These are phyloP conservation scores for Blepharisma stoltei DNA, from an alignment of 73 alveolate species.

Conservation along the genomic window DNA sequence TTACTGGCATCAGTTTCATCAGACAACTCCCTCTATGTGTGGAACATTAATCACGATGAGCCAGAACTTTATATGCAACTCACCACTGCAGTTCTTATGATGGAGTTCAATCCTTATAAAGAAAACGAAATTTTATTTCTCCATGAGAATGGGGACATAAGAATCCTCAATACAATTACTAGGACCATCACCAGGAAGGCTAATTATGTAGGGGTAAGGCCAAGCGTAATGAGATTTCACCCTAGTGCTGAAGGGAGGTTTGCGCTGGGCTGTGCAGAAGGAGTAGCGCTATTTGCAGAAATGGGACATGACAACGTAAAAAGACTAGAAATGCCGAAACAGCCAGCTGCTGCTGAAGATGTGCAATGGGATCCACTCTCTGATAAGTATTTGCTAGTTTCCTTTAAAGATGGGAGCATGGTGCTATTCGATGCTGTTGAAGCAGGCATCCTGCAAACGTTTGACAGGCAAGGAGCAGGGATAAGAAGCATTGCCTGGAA, in stretches of 20 bases:
- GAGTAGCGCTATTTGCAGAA: slow-evolving; percentile 27
- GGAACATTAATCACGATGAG: slow-evolving; percentile 29
- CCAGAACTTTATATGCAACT: slow-evolving; percentile 37
- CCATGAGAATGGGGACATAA: slow-evolving; percentile 38
- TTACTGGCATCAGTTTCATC: slow-evolving; percentile 9
- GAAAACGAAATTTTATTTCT: slow-evolving; percentile 34
- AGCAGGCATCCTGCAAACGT: slow-evolving; percentile 19
- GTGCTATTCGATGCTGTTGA: slow-evolving; percentile 34
- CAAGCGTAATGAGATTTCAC: slow-evolving; percentile 49
- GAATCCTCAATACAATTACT: slow-evolving; percentile 1
- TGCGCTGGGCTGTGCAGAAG: slow-evolving; percentile 53
- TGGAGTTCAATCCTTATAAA: slow-evolving; percentile 37
- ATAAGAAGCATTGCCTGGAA: slow-evolving; percentile 67
- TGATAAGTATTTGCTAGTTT: slow-evolving; percentile 46
- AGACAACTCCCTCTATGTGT: slow-evolving; percentile 16
- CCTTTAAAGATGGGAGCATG: slow-evolving; percentile 46
- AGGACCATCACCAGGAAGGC: neutral
- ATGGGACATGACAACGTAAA: slow-evolving; percentile 27
- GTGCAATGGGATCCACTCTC: slow-evolving; percentile 37
- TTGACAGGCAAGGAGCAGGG: slow-evolving; percentile 74
- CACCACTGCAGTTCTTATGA: slow-evolving; percentile 31
- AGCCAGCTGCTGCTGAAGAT: slow-evolving; percentile 7
- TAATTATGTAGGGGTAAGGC: slow-evolving; percentile 27
- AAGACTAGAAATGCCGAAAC: slow-evolving; percentile 18
- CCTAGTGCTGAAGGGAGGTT: slow-evolving; percentile 42